These are phyloP conservation scores for Boletus coccyginus DNA, from an alignment of 768 basidiomycete genomes.

Conservation along the genomic window DNA sequence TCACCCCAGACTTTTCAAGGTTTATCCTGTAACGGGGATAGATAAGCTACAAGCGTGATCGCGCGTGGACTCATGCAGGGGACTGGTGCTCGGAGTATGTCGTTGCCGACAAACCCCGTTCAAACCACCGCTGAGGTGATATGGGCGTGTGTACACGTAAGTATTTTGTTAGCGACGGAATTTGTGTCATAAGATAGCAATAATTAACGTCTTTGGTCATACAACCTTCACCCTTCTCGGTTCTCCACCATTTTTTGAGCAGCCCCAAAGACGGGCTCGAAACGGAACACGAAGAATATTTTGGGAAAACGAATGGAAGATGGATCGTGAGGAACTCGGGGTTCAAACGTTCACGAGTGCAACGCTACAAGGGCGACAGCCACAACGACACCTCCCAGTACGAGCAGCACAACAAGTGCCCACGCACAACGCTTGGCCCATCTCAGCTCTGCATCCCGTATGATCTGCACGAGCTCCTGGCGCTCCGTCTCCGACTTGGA, in stretches of 20 bases:
- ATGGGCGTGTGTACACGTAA: too few relatives aligned
- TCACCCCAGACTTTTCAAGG: too few relatives aligned
- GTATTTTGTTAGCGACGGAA: not conserved
- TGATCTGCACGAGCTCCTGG: slow-evolving; percentile 26
- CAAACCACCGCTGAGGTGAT: too few relatives aligned
- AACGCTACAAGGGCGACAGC: not conserved
- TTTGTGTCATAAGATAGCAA: not conserved
- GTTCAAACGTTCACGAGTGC: not conserved
- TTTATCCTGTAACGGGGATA: not conserved
- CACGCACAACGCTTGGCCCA: slow-evolving; percentile 40
- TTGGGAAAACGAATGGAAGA: not conserved
- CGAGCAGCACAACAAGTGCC: slow-evolving; percentile 1
- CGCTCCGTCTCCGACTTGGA: slow-evolving; percentile 38
- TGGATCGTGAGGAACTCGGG: too few relatives aligned
- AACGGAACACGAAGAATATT: not conserved
- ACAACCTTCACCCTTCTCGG: not conserved
- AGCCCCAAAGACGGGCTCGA: not conserved
- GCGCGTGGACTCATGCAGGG: not conserved
- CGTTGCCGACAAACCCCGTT: too few relatives aligned
- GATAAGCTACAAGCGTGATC: not conserved
- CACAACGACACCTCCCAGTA: not conserved
- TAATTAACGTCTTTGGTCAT: not conserved
- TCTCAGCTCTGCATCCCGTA: slow-evolving; percentile 37
- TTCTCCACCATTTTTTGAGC: not conserved
- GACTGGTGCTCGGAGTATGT: too few relatives aligned